Conservation (phyloP, 768 basidiomycete species). For the Polyporus arcularius region DNA sequence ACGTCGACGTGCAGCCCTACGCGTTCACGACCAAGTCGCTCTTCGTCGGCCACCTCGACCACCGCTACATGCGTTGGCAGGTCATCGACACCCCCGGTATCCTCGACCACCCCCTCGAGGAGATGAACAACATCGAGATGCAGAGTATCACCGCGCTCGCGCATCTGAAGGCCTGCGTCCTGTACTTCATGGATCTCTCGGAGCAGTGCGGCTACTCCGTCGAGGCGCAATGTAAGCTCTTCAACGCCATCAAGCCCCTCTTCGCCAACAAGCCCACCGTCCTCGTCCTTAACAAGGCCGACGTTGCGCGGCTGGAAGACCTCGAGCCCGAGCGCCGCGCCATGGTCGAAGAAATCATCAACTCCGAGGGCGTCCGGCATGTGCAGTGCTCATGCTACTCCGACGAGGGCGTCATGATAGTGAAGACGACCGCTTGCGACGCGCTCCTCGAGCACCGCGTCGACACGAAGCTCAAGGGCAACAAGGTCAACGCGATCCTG, state of each 20-base stretch:
- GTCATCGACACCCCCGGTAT: conserved; percentile 99
- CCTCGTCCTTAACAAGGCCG: conserved; percentile 98
- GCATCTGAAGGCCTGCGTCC: conserved; percentile 88
- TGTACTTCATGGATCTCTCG: conserved; percentile 99
- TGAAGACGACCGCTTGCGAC: conserved; percentile 95
- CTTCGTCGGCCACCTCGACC: conserved; percentile 98
- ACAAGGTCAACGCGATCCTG: conserved; percentile 86
- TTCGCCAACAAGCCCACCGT: conserved; percentile 92
- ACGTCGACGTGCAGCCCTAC: conserved; percentile 99
- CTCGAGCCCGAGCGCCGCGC: conserved; percentile 72
- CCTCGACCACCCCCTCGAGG: conserved; percentile 96
- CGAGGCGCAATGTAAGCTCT: conserved; percentile 98
- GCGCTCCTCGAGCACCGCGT: conserved; percentile 93
- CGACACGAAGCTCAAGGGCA: conserved; percentile 91
- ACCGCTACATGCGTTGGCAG: conserved; percentile 99
- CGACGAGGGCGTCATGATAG: conserved; percentile 96
- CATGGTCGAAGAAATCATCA: conserved; percentile 87
- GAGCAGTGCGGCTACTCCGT: conserved; percentile 98
- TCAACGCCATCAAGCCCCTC: conserved; percentile 98
- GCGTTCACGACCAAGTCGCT: conserved; percentile 99
- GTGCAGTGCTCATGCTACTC: conserved; percentile 93
- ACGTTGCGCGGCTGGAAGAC: conserved; percentile 87
- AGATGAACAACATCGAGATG: conserved; percentile 99
- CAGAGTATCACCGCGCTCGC: conserved; percentile 98
- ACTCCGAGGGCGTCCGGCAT: conserved; percentile 65